Evolutionary conservation across 2,329 filamentous ascomycete genomes (phyloP).

Genomic region (Fusarium pseudonygamai): DNA sequence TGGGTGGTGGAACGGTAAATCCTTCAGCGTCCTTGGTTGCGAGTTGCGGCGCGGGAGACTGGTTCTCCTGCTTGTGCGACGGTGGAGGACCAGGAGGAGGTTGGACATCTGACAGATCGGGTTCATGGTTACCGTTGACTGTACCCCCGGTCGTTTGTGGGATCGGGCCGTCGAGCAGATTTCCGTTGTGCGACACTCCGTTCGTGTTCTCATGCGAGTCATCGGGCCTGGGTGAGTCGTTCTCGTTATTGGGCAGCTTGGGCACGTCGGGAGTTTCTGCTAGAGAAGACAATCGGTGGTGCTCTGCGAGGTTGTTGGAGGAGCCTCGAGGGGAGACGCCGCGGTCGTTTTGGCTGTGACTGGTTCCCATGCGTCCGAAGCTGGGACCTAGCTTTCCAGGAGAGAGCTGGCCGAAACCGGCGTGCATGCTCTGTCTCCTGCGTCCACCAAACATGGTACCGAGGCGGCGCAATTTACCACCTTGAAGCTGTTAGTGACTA

Average conservation of each 20-base stretch:
- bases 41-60: constrained; percentile 44
- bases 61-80: constrained; percentile 50
- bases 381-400: constrained; percentile 61
- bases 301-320: constrained; percentile 66
- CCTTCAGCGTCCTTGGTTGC: constrained; percentile 76
- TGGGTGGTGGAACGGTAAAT: constrained; percentile 74
- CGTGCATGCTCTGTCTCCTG: constrained; percentile 72
- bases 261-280: constrained; percentile 63
- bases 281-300: constrained; percentile 64
- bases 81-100: constrained; percentile 63
- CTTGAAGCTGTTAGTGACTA: constrained; percentile 45
- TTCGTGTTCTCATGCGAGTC: constrained; percentile 56
- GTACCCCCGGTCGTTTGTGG: constrained; percentile 45
- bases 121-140: constrained; percentile 58
- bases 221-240: constrained; percentile 37
- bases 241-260: constrained; percentile 41
- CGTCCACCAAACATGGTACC: constrained; percentile 74
- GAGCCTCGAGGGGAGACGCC: constrained; percentile 67
- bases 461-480: constrained; percentile 69
- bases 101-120: constrained; percentile 61
- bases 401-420: constrained; percentile 66
- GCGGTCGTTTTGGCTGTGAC: constrained; percentile 60
- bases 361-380: constrained; percentile 72
- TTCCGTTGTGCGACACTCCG: constrained; percentile 50
- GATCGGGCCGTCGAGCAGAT: constrained; percentile 44